These are phyloP conservation scores for Fusarium sp. DNA, from an alignment of 2,329 filamentous ascomycete species.

Conservation along the genomic window DNA sequence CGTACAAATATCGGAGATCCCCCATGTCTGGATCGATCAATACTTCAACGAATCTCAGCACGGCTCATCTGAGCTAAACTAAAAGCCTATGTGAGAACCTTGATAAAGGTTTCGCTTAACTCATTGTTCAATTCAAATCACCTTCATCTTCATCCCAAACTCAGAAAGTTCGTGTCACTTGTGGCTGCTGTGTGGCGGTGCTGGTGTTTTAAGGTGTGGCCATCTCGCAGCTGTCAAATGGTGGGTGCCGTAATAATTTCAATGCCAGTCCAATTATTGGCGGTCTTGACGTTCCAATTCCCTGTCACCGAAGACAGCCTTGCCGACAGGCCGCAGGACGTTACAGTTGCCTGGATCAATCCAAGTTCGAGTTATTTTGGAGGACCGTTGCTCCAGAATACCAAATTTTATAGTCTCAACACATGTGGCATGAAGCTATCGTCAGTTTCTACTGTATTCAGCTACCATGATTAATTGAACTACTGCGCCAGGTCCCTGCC, in stretches of 20 bases:
- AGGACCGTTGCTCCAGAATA: neutral
- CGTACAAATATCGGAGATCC: slow-evolving; percentile 9
- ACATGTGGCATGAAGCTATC: neutral
- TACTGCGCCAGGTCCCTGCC: neutral
- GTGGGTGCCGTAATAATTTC: slow-evolving; percentile 21
- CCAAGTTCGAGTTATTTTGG: neutral
- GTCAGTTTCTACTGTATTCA: neutral
- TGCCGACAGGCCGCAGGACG: slow-evolving; percentile 6
- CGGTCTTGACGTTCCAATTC: neutral
- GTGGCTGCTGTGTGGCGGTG: slow-evolving; percentile 25
- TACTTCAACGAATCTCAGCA: neutral
- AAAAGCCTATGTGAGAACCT: neutral
- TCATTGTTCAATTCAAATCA: neutral
- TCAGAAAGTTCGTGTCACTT: neutral
- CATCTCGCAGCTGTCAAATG: slow-evolving; percentile 22
- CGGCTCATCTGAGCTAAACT: neutral
- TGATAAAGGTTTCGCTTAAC: slow-evolving; percentile 21
- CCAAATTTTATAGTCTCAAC: neutral
- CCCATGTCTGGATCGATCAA: slow-evolving; percentile 15
- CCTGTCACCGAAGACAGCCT: slow-evolving; percentile 11
- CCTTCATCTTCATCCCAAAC: neutral
- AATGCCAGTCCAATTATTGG: slow-evolving; percentile 27
- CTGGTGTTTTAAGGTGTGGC: slow-evolving; percentile 23
- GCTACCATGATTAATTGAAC: neutral
- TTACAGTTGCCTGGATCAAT: neutral